Percentiles rank a stretch among this genome's conserved stretches.
Evolutionary conservation across 2,329 filamentous ascomycete species (phyloP).

Genomic region (Lojkania enalia): DNA sequence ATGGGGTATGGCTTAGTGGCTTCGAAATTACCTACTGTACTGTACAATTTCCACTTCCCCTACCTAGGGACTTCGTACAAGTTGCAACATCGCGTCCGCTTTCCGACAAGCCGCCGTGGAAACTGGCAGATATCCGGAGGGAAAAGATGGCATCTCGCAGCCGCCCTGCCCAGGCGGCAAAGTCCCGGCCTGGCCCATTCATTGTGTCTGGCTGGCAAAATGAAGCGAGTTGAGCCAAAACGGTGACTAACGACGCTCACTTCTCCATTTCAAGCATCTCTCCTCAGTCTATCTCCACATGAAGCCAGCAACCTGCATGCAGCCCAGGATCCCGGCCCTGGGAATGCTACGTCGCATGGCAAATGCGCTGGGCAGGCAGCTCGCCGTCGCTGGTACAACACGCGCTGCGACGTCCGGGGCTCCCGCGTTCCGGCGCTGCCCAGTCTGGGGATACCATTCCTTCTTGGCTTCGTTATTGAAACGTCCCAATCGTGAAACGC

Average conservation of each 20-base stretch:
- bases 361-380: no score
- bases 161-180: slow-evolving; percentile 10
- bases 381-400: no score
- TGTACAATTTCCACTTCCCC: background rate
- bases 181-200: slow-evolving; percentile 7
- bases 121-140: slow-evolving; percentile 27
- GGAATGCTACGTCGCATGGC: slow-evolving; percentile 25
- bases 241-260: background rate
- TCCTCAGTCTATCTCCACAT: no score
- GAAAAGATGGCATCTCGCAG: slow-evolving; percentile 23
- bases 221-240: slow-evolving; percentile 11
- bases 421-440: no score
- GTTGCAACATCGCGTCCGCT: slow-evolving; percentile 16
- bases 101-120: slow-evolving; percentile 17
- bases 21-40: no score
- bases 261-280: slow-evolving; percentile 19
- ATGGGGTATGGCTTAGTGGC: no score
- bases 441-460: no score
- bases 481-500: no score
- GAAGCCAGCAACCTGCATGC: no score
- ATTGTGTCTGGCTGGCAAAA: slow-evolving; percentile 13
- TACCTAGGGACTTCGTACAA: slow-evolving; percentile 1
- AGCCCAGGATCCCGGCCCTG: slow-evolving; percentile 21
- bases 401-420: no score
- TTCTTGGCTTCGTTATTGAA: no score